Percentiles rank a stretch among this genome's conserved stretches.
Evolutionary conservation across 1,284 basidiomycete genomes (phyloP).

Genomic region (Coniferiporia sulphurascens): DNA sequence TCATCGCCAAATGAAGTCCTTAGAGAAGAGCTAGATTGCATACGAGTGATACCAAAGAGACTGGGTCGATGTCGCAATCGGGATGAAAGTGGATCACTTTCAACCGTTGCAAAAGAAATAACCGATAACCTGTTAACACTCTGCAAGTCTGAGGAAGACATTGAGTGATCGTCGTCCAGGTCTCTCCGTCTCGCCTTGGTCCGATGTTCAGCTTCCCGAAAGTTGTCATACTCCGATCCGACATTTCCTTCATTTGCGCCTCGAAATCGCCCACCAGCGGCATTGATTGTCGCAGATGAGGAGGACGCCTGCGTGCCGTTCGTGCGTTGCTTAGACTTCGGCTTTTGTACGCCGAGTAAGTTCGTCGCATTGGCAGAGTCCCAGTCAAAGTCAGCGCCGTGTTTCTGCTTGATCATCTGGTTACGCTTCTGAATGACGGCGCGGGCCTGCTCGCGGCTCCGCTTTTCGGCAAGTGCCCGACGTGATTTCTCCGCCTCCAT

Average conservation of each 20-base stretch:
- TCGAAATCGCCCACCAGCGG: conserved; percentile 53
- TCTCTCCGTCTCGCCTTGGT: conserved; percentile 78
- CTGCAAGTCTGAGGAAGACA: conserved; percentile 80
- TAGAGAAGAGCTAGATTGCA: conserved; percentile 72
- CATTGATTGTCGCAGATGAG: conserved; percentile 42
- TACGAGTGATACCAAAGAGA: conserved; percentile 60
- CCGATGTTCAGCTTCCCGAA: conserved; percentile 52
- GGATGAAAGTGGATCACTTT: conserved; percentile 78
- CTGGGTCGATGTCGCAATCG: conserved; percentile 57
- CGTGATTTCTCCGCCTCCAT: conserved; percentile 86
- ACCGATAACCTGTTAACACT: conserved; percentile 66
- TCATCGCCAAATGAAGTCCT: conserved; percentile 65
- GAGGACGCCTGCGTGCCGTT: conserved; percentile 21
- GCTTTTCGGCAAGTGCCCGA: conserved; percentile 73
- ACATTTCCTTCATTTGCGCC: conserved; percentile 14
- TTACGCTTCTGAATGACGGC: conserved; percentile 94
- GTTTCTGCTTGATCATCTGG: conserved; percentile 57
- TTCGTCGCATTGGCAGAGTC: conserved; percentile 37
- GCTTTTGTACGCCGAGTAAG: conserved; percentile 38
- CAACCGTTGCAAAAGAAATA: conserved; percentile 74
- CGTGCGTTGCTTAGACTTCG: conserved; percentile 33
- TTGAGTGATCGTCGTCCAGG: conserved; percentile 85
- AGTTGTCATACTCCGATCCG: conserved; percentile 31
- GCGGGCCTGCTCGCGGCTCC: conserved; percentile 80
- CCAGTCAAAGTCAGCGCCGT: conserved; percentile 55